Evolutionary conservation across 345 rosid genomes (phyloP).

Genomic region (Atalantia buxifolia): DNA sequence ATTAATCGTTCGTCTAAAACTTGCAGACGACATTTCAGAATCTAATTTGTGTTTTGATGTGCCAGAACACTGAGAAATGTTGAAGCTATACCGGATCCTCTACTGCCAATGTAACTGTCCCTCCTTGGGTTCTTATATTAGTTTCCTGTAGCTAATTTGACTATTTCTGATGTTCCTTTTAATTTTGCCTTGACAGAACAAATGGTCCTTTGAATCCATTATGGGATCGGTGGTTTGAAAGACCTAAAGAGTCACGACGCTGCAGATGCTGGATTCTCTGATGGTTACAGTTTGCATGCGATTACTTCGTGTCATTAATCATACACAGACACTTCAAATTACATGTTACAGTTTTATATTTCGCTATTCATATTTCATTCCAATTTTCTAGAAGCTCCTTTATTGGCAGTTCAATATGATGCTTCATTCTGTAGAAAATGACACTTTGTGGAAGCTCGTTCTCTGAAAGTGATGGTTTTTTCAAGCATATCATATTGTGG

Average conservation of each 20-base stretch:
- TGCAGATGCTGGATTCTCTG: constrained; percentile 78
- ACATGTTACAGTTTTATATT: neutral
- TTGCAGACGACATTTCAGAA: neutral
- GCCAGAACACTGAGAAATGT: constrained; percentile 58
- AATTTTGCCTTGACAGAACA: constrained; percentile 48
- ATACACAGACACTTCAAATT: constrained; percentile 11
- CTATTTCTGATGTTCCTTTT: neutral
- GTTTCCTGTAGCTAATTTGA: neutral
- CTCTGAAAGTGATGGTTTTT: neutral
- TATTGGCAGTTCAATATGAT: constrained; percentile 13
- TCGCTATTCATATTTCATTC: neutral
- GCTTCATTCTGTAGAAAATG: constrained; percentile 22
- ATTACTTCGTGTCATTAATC: neutral
- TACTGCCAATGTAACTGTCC: constrained; percentile 57
- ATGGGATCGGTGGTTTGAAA: constrained; percentile 97
- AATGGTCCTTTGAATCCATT: constrained; percentile 51
- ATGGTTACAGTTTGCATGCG: constrained; percentile 18
- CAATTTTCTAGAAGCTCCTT: constrained; percentile 12
- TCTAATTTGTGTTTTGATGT: constrained; percentile 10
- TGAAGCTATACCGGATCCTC: constrained; percentile 63
- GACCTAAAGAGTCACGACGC: constrained; percentile 55
- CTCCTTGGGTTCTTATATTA: neutral
- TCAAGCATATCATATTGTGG: constrained; percentile 1
- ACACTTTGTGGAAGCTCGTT: neutral
- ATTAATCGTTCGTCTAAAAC: neutral